Conservation (phyloP, 768 basidiomycete species). For the Asterophora lycoperdoides region DNA sequence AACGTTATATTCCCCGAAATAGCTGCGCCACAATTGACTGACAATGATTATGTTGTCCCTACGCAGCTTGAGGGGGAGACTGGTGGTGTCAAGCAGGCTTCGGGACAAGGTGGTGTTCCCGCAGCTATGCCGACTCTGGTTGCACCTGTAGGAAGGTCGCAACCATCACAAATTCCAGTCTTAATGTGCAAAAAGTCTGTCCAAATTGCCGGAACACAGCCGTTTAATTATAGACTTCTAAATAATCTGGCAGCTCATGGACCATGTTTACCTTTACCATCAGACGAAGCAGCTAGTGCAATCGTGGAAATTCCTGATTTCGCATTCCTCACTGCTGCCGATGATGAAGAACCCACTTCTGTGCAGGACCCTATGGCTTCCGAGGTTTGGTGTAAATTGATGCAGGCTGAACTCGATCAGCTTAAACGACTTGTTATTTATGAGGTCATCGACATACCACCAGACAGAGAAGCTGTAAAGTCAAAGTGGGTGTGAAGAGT, state of each 20-base stretch:
- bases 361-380: too few species aligned
- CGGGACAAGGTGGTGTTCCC: too few species aligned
- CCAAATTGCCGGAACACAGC: not conserved
- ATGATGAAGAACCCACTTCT: conserved; percentile 6
- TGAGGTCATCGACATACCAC: conserved; percentile 21
- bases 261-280: not conserved
- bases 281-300: not conserved
- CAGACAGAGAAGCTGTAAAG: conserved; percentile 18
- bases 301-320: not conserved
- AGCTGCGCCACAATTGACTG: too few species aligned
- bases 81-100: not conserved
- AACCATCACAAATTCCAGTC: not conserved
- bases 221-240: conserved; percentile 4
- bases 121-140: too few species aligned
- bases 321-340: conserved; percentile 5
- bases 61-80: conserved; percentile 9
- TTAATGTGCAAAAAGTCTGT: not conserved
- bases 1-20: conserved; percentile 1
- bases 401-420: conserved; percentile 23
- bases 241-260: conserved; percentile 3
- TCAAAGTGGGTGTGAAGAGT: conserved; percentile 31
- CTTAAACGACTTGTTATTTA: conserved; percentile 27
- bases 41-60: not conserved
- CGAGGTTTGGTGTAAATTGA: conserved; percentile 19
- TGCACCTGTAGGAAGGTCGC: too few species aligned